Percentiles rank a stretch among this genome's conserved stretches.
These are phyloP conservation scores for Coccomyxa sp. DNA, from an alignment of 139 green algal genomes.

Conservation along the genomic window DNA sequence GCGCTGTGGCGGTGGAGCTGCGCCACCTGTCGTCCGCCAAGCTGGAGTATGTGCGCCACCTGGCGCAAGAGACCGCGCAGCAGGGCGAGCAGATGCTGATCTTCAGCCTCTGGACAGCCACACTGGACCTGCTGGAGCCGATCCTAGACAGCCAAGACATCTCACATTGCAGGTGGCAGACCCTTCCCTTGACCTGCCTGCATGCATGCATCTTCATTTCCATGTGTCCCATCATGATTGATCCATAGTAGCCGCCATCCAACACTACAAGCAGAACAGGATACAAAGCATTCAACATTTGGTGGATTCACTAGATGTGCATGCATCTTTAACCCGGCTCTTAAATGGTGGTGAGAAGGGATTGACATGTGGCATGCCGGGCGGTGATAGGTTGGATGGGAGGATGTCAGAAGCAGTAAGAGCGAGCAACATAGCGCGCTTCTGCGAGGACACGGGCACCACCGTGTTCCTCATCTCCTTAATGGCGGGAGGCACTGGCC, in stretches of 20 bases:
- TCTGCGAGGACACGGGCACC: background rate
- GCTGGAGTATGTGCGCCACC: background rate
- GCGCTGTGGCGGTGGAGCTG: background rate
- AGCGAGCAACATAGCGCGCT: background rate
- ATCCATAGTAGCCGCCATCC: no score
- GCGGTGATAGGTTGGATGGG: background rate
- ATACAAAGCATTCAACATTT: background rate
- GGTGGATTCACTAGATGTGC: background rate
- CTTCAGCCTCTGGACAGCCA: background rate
- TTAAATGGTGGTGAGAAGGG: no score
- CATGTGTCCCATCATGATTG: background rate
- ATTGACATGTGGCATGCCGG: background rate
- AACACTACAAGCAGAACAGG: background rate
- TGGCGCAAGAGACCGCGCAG: no score
- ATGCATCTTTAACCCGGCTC: no score
- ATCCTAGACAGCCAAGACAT: background rate
- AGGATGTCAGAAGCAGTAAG: background rate
- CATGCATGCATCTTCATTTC: background rate
- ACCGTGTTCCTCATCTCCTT: background rate
- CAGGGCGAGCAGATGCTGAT: background rate
- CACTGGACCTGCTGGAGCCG: background rate
- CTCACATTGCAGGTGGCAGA: background rate
- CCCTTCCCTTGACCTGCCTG: background rate
- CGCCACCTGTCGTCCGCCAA: background rate
- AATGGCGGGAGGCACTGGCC: background rate